phyloP scores from a whole-genome alignment of 495 filamentous ascomycete genomes.

The Podospora pseudocomata region DNA sequence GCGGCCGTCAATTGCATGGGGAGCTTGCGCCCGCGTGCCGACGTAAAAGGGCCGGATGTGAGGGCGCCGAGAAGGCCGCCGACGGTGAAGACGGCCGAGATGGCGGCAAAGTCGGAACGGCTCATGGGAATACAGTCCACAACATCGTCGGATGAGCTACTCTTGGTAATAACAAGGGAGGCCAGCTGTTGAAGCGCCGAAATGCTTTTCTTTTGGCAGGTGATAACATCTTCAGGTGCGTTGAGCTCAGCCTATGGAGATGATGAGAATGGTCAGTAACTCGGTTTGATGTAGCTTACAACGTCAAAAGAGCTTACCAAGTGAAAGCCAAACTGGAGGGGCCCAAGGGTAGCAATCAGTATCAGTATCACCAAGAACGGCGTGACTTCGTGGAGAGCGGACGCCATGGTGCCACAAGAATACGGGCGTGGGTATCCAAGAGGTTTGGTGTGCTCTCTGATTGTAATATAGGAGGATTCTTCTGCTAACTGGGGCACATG shows the following conservation, averaged over 20 bases:
- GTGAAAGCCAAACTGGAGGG: slow-evolving; percentile 92
- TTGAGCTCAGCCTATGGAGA: slow-evolving; percentile 79
- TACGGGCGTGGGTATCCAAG: background rate
- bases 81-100: slow-evolving; percentile 86
- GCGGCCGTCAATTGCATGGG: slow-evolving; percentile 68
- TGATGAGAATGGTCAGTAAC: slow-evolving; percentile 21
- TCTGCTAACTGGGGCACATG: background rate
- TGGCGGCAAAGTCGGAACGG: slow-evolving; percentile 67
- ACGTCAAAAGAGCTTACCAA: slow-evolving; percentile 55
- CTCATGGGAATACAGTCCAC: slow-evolving; percentile 84
- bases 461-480: background rate
- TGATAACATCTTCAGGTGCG: slow-evolving; percentile 85
- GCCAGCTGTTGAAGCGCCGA: slow-evolving; percentile 35
- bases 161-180: slow-evolving; percentile 25
- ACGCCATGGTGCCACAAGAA: slow-evolving; percentile 30
- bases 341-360: slow-evolving; percentile 65
- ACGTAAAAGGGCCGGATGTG: slow-evolving; percentile 67
- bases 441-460: background rate
- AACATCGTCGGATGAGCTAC: slow-evolving; percentile 34
- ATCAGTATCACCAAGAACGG: slow-evolving; percentile 64
- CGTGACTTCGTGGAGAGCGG: slow-evolving; percentile 46
- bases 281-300: background rate
- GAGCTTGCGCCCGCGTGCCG: slow-evolving; percentile 65
- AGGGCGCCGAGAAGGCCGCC: slow-evolving; percentile 85
- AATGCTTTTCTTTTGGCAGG: slow-evolving; percentile 64